Evolutionary conservation across 73 alveolate genomes (phyloP).

Genomic region (Durusdinium trenchii): DNA sequence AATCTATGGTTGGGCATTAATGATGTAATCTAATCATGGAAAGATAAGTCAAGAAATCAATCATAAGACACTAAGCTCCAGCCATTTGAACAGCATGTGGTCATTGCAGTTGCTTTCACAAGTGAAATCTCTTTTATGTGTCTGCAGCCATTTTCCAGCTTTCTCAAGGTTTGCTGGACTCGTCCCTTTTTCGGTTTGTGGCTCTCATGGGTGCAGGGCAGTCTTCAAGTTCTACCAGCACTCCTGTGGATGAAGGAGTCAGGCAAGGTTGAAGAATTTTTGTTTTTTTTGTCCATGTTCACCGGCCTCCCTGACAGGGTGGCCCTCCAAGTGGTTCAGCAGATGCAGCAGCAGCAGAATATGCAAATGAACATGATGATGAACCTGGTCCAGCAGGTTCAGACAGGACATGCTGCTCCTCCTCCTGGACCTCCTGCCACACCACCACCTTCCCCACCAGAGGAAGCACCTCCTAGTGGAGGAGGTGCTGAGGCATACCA

Average conservation of each 20-base stretch:
- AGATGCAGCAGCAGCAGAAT: neutral
- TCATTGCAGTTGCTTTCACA: neutral
- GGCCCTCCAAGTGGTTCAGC: constrained; percentile 1
- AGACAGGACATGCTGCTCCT: too few relatives aligned
- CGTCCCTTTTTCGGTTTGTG: neutral
- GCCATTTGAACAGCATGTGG: neutral
- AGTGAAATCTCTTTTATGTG: neutral
- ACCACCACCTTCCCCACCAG: too few relatives aligned
- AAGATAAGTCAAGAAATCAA: too few relatives aligned
- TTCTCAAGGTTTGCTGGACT: neutral
- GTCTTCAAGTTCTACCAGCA: neutral
- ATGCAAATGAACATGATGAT: neutral
- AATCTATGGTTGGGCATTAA: too few relatives aligned
- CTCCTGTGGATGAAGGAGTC: constrained; percentile 9
- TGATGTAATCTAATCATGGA: too few relatives aligned
- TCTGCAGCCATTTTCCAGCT: neutral
- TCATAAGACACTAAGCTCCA: too few relatives aligned
- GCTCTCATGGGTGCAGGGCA: neutral
- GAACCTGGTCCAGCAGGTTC: neutral
- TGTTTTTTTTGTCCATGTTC: neutral
- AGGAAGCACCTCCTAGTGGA: too few relatives aligned
- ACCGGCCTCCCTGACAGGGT: neutral
- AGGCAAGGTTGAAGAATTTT: neutral
- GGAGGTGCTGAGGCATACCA: too few relatives aligned
- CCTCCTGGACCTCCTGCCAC: too few relatives aligned